Conservation (phyloP, 805 yeast species). For the Lachancea sp. region DNA sequence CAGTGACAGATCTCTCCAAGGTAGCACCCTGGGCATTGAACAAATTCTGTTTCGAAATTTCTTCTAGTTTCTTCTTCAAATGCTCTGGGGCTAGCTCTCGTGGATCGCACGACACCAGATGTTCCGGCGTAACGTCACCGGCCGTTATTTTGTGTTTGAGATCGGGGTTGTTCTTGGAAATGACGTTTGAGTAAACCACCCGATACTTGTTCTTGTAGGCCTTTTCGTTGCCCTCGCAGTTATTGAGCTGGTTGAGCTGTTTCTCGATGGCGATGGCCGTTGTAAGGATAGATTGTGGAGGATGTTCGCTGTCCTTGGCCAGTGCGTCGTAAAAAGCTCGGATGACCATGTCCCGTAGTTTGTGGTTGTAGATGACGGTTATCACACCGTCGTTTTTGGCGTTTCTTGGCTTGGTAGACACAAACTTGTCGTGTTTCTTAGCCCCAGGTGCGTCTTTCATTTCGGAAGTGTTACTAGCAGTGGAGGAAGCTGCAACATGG, state of each 20-base stretch:
- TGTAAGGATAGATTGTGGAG: constrained; percentile 54
- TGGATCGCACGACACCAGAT: constrained; percentile 77
- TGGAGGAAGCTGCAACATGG: constrained; percentile 18
- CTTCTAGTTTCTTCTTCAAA: constrained; percentile 76
- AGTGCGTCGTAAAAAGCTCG: constrained; percentile 82
- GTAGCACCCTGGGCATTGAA: constrained; percentile 98
- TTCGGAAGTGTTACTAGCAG: neutral
- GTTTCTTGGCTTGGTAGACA: constrained; percentile 57
- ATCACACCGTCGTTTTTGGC: constrained; percentile 76
- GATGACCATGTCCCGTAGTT: constrained; percentile 78
- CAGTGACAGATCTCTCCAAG: constrained; percentile 92
- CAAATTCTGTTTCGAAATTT: constrained; percentile 78
- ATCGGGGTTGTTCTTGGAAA: constrained; percentile 85
- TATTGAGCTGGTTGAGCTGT: constrained; percentile 58
- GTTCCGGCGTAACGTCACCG: constrained; percentile 59
- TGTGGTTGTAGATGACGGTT: constrained; percentile 60
- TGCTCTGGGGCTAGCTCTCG: constrained; percentile 94
- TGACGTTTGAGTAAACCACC: constrained; percentile 77
- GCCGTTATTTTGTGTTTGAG: constrained; percentile 60
- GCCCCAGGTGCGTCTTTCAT: constrained; percentile 10
- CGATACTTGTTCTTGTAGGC: constrained; percentile 78
- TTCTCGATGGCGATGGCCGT: constrained; percentile 67
- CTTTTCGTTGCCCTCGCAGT: constrained; percentile 43
- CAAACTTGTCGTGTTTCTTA: constrained; percentile 36
- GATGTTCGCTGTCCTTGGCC: constrained; percentile 66